phyloP scores from a whole-genome alignment of 805 yeast genomes.

The Alloascoidea hylecoeti region DNA sequence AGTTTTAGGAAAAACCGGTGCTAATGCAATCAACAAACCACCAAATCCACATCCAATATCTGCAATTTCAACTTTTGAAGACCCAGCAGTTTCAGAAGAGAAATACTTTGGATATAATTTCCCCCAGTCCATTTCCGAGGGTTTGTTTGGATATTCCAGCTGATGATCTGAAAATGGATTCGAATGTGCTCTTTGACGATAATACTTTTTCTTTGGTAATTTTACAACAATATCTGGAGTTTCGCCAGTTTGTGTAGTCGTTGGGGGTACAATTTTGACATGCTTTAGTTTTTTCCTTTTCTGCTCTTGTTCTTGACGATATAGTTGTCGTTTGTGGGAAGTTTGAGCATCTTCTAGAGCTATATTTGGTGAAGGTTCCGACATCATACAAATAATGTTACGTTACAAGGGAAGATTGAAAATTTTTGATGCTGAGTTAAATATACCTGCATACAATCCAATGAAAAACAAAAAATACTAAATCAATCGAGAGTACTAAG shows the following conservation, averaged over 20 bases:
- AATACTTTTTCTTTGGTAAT: constrained; percentile 74
- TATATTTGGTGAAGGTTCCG: too few species aligned
- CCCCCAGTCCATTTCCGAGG: constrained; percentile 81
- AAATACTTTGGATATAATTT: constrained; percentile 52
- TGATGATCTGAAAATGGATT: constrained; percentile 95
- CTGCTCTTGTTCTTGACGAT: constrained; percentile 32
- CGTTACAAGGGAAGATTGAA: too few species aligned
- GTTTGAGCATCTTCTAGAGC: too few species aligned
- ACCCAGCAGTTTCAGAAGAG: constrained; percentile 23
- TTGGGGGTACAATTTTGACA: constrained; percentile 5
- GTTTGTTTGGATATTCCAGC: constrained; percentile 74
- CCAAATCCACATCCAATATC: constrained; percentile 98
- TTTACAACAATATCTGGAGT: constrained; percentile 21
- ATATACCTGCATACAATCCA: too few species aligned
- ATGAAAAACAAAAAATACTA: too few species aligned
- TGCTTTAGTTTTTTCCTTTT: constrained; percentile 29
- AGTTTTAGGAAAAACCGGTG: constrained; percentile 61
- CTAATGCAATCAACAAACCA: constrained; percentile 69
- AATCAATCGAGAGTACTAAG: too few species aligned
- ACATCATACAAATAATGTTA: too few species aligned
- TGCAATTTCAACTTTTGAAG: constrained; percentile 64
- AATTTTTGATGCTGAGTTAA: too few species aligned
- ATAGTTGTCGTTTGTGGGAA: constrained; percentile 25
- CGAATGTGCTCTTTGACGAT: constrained; percentile 95
- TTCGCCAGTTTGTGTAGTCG: constrained; percentile 9